Evolutionary conservation across 345 rosid species (phyloP), one percentile per base, ranked within the genome.

Genomic region (Arabidopsis arenosa): DNA sequence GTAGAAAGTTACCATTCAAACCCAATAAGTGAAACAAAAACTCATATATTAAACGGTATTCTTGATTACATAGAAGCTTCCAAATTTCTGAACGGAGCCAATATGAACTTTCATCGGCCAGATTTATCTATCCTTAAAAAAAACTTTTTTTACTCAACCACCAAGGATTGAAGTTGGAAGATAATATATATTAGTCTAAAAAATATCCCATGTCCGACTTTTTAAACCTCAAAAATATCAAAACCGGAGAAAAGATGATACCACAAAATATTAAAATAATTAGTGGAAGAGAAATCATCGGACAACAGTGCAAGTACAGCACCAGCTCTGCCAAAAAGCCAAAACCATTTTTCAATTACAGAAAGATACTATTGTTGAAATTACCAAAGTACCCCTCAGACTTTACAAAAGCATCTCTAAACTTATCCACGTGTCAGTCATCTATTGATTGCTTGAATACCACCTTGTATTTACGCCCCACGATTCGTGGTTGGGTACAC

Each of bases 221-320:
- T 73, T 35, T 6, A 23, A 65, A 74, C 78, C 78, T 74, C 72
- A 74, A 36, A 74, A n/a, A 65, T 0, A 74, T 74, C 78, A 65
- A 74, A 74, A 36, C 17, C 30, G 26, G 26, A 7, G 55, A 63
- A 40, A 51, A 39, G 65, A 51, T 61, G 60, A 72, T 72, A 14
- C 68, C 52, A 68, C 2, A 68, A 1, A 62, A n/a, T 5, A n/a
- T 28, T 5, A 32, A 59, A 45, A 2, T 10, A 3, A 43, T 7
- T 47, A 9, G 58, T 3, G 37, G 17, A 26, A 39, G 52, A 49
- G 30, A n/a, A 1, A 47, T 59, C 63, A 59, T 67, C 45, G 63
- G 74, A 59, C 79, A 21, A 68, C 74, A 75, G 74, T 49, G 62
- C 68, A 75, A 75, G 68, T 75, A 60, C 79, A 75, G 63, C 74